phyloP scores from a whole-genome alignment of 805 yeast species.

The Saccharomyces mikatae region DNA sequence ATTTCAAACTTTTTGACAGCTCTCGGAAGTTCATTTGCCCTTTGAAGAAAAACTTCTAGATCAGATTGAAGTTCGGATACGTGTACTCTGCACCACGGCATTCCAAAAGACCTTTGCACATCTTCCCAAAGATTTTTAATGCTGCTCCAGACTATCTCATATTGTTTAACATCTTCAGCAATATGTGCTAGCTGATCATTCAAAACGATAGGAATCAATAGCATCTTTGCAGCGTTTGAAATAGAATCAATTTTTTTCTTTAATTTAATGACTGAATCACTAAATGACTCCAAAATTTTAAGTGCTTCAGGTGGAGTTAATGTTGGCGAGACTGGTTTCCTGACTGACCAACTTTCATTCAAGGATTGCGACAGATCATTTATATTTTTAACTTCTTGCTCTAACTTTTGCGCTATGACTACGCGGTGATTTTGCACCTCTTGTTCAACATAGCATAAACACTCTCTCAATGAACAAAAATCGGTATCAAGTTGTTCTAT shows the following conservation, averaged over 20 bases:
- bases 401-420: slow-evolving; percentile 36
- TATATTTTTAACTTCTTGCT: slow-evolving; percentile 34
- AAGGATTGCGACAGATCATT: slow-evolving; percentile 28
- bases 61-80: background rate
- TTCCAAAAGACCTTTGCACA: background rate
- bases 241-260: slow-evolving; percentile 19
- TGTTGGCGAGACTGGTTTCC: slow-evolving; percentile 40
- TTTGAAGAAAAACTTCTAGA: background rate
- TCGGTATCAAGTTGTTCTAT: slow-evolving; percentile 56
- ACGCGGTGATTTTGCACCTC: slow-evolving; percentile 37
- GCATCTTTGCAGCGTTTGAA: slow-evolving; percentile 24
- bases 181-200: background rate
- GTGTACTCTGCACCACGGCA: background rate
- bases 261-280: slow-evolving; percentile 20
- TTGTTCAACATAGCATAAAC: slow-evolving; percentile 14
- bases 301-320: slow-evolving; percentile 40
- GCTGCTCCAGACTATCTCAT: background rate
- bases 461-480: slow-evolving; percentile 31
- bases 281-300: slow-evolving; percentile 28
- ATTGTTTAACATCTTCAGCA: background rate
- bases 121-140: background rate
- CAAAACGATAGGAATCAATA: slow-evolving; percentile 27
- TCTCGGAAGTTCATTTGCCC: background rate
- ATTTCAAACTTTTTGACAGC: background rate
- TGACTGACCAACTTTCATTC: slow-evolving; percentile 39